Base-by-base conservation (phyloP, 2,329 filamentous ascomycete genomes). In the Exophiala oligosperma region DNA sequence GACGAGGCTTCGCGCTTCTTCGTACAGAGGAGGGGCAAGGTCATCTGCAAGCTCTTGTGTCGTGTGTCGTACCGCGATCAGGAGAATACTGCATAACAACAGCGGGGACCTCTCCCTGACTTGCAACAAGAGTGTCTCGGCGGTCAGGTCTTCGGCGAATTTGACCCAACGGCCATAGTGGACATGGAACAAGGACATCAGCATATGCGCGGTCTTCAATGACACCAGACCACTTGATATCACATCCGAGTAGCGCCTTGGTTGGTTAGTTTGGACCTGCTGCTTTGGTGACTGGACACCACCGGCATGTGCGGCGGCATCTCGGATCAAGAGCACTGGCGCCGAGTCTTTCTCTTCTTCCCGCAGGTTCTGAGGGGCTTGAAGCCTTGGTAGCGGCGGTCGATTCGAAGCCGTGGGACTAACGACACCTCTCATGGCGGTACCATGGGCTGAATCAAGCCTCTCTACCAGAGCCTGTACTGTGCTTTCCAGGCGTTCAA, bases 111-210 rank as follows among this genome's bases (percentile, higher is more conserved):
- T 69, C 14, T 17, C 17, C 17, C 70, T 69, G 12, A 75, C 67
- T 28, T 69, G 64, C n/a, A 64, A 54, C 1, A 77, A 63, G 3
- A 77, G 53, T 1, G 59, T 56, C 3, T 62, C 59, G 0, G 70
- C 64, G 12, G 72, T 61, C 6, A 60, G 65, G 17, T 64, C 62
- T 1, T 68, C 63, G 26, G 70, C 69, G 50, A 76, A 76, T 5
- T 68, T 66, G 6, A 77, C 72, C 75, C 75, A 78, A 17, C 73
- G 68, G n/a, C 74, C 75, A 57, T 77, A 77, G 56, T 77, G 69
- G 49, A 73, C 68, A 26, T 72, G 68, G 54, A 78, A 78, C 65
- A 71, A 43, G 21, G 58, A 55, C 47, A 72, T 56, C 12, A 72
- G 54, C 11, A 56, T 54, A 6, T 57, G 50, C 9, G 68, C 67